A percentile compares a stretch with the other conserved stretches of the same genome.
phyloP scores from a whole-genome alignment of 208 protist genomes.

The Trypanosoma lewisi region DNA sequence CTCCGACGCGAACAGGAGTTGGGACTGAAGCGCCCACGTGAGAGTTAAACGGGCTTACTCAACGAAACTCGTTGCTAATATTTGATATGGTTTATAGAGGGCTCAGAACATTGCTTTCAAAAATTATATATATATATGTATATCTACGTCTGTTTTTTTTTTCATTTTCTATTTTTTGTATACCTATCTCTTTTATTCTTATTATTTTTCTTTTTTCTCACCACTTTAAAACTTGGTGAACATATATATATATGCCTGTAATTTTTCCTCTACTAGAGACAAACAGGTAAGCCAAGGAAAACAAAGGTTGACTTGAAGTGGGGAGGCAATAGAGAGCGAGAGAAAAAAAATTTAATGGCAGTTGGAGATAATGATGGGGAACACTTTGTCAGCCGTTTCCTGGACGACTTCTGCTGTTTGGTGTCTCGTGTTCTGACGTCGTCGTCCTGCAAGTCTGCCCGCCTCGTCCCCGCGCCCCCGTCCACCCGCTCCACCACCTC shows the following conservation, averaged over 20 bases:
- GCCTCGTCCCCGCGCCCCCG: background rate
- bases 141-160: background rate
- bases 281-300: no score
- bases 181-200: background rate
- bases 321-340: background rate
- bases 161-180: background rate
- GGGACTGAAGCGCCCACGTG: slow-evolving; percentile 16
- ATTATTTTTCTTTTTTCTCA: background rate
- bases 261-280: background rate
- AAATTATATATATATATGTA: background rate
- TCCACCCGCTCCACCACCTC: background rate
- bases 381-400: slow-evolving; percentile 3
- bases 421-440: slow-evolving; percentile 3
- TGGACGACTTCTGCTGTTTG: slow-evolving; percentile 9
- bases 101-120: background rate
- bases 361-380: background rate
- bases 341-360: no score
- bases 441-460: background rate
- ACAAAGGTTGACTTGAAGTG: no score
- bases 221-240: no score
- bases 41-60: slow-evolving; percentile 2
- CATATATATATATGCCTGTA: background rate
- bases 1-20: slow-evolving; percentile 23
- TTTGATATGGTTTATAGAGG: background rate
- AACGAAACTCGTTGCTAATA: background rate